phyloP scores from a whole-genome alignment of 2,329 filamentous ascomycete species.

The Clonostachys chloroleuca region DNA sequence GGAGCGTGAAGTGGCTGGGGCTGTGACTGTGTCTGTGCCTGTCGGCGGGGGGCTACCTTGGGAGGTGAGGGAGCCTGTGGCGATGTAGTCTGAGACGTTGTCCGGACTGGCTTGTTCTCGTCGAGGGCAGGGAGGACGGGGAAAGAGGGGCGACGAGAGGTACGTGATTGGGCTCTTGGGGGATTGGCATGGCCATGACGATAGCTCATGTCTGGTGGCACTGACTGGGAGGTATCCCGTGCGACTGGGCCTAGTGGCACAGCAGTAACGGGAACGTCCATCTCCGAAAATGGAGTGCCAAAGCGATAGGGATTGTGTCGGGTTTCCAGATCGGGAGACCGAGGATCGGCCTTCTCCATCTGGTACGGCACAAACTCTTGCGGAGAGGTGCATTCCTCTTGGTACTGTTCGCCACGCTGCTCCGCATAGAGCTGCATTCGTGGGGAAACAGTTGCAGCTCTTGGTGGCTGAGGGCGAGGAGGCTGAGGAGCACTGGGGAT shows the following conservation, averaged over 20 bases:
- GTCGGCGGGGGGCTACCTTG: constrained; percentile 19
- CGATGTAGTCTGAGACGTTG: constrained; percentile 19
- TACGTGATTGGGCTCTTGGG: constrained; percentile 46
- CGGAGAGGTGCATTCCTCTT: constrained; percentile 10
- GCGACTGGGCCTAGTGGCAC: constrained; percentile 67
- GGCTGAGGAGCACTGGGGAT: constrained; percentile 38
- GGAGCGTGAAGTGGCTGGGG: constrained; percentile 42
- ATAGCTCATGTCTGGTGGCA: constrained; percentile 90
- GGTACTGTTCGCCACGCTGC: constrained; percentile 1
- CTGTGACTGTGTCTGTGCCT: constrained; percentile 13
- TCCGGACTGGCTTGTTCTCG: constrained; percentile 51
- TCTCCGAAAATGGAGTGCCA: constrained; percentile 84
- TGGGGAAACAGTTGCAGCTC: constrained; percentile 18
- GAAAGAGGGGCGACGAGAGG: constrained; percentile 65
- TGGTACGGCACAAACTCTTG: constrained; percentile 40
- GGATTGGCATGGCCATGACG: constrained; percentile 33
- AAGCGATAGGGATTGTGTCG: constrained; percentile 63
- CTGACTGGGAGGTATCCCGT: constrained; percentile 81
- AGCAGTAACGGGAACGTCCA: constrained; percentile 80
- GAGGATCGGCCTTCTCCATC: constrained; percentile 45
- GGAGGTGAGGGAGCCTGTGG: constrained; percentile 21
- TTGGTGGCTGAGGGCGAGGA: constrained; percentile 12
- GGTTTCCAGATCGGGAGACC: constrained; percentile 54
- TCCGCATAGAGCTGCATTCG: constrained; percentile 14
- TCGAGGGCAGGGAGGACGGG: constrained; percentile 64